phyloP scores from a whole-genome alignment of 202 grass and related monocot species.

The Cymbopogon flexuosus region DNA sequence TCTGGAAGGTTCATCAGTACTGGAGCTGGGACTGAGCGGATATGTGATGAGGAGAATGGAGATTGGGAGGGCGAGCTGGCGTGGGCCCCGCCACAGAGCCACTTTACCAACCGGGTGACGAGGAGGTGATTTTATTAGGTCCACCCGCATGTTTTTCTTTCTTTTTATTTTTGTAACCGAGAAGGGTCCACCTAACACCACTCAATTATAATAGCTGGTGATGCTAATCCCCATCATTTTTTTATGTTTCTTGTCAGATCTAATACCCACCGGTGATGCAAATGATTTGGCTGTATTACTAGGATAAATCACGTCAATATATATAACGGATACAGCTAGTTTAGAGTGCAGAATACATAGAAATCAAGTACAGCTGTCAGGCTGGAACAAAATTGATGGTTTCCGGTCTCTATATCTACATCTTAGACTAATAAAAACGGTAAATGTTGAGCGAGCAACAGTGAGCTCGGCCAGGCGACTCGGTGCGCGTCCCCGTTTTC shows the following conservation, averaged over 20 bases:
- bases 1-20: slow-evolving; percentile 15
- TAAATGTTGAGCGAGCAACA: no score
- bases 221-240: background rate
- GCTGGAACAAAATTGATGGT: no score
- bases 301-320: background rate
- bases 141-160: background rate
- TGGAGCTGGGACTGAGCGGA: background rate
- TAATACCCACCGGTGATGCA: background rate
- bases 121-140: background rate
- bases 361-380: no score
- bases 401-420: no score
- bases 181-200: no score
- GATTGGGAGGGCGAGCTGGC: slow-evolving; percentile 18
- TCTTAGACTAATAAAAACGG: no score
- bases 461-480: no score
- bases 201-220: slow-evolving; percentile 2
- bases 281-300: background rate
- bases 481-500: no score
- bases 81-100: background rate
- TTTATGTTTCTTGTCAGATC: background rate
- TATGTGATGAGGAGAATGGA: slow-evolving; percentile 57
- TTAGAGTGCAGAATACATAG: no score
- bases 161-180: no score
- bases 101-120: background rate
- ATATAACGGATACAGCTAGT: no score